Conservation (phyloP, 2,329 filamentous ascomycete genomes). For the Fusarium devonianum region DNA sequence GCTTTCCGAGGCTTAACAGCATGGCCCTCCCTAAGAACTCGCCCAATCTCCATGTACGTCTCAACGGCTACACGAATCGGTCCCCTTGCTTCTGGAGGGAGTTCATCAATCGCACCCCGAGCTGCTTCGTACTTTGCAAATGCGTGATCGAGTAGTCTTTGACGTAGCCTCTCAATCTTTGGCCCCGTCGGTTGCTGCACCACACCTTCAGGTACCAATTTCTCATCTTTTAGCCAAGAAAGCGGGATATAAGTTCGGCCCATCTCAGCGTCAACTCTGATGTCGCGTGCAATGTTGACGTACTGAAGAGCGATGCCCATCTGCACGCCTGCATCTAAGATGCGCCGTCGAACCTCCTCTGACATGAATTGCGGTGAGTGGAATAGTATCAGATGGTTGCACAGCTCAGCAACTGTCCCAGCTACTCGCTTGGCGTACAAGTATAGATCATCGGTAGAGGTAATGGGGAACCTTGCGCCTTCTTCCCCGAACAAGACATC, state of each 20-base stretch:
- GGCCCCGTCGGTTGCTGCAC: slow-evolving; percentile 53
- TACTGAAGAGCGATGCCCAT: slow-evolving; percentile 82
- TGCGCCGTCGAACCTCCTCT: slow-evolving; percentile 42
- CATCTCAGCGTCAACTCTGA: slow-evolving; percentile 70
- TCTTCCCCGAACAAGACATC: slow-evolving; percentile 72
- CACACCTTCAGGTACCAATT: slow-evolving; percentile 61
- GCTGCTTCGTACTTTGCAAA: slow-evolving; percentile 66
- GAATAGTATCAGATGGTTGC: slow-evolving; percentile 70
- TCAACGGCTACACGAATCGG: slow-evolving; percentile 75
- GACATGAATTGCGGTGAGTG: slow-evolving; percentile 51
- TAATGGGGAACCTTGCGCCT: slow-evolving; percentile 60
- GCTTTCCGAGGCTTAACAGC: slow-evolving; percentile 51
- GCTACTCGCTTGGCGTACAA: slow-evolving; percentile 73
- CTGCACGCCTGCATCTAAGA: slow-evolving; percentile 63
- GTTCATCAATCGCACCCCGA: slow-evolving; percentile 62
- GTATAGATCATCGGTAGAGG: slow-evolving; percentile 64
- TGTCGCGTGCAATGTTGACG: slow-evolving; percentile 78
- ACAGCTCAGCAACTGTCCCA: slow-evolving; percentile 74
- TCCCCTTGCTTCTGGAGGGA: slow-evolving; percentile 67
- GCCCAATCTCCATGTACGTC: slow-evolving; percentile 78
- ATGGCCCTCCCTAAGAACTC: slow-evolving; percentile 60
- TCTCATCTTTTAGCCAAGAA: slow-evolving; percentile 67
- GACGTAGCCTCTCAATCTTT: slow-evolving; percentile 57
- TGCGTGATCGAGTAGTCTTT: slow-evolving; percentile 64
- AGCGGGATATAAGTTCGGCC: slow-evolving; percentile 73